Evolutionary conservation across 441 rosid species (phyloP), one percentile per base, ranked within the genome.

Genomic region (Viola pubescens): DNA sequence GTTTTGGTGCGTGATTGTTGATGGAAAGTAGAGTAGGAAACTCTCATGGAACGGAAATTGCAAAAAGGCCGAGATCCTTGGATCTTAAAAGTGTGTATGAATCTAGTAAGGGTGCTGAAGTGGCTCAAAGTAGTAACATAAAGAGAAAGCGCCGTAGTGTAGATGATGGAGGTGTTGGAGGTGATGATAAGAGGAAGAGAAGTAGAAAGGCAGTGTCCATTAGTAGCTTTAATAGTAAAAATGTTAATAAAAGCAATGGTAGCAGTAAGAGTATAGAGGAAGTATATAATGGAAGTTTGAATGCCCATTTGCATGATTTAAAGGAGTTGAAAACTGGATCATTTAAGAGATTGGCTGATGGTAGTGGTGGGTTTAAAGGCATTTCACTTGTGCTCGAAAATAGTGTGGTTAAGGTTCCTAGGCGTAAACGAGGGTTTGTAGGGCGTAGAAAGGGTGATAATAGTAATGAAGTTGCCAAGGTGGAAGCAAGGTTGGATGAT

Each of bases 71-170:
- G 41, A 92, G 91, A 80, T 84, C 89, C 9, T 71, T 92, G 91
- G 98, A 89, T 79, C 83, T 89, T 61, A 92, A 86, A 78, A 92
- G 87, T 75, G 65, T 92, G 43, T 92, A 89, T 71, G 70, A 84
- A 57, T 47, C 56, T 26, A 67, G 80, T 37, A 77, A 72, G 66
- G 73, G 65, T 70, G 60, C 74, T 1, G 76, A 75, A 69, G 81
- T 71, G 72, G 60, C 61, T 43, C 59, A 58, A 26, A 71, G 47
- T 47, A 81, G 73, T 70, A 79, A 68, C 54, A 68, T 77, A 68
- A 92, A 92, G 78, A 75, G 96, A 65, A 89, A 87, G 66, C 71
- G 41, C 40, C 67, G 76, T 61, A 49, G 70, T 47, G 13, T 37
- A 47, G 76, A 54, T 58, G 70, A 66, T 54, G 73, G 72, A 62